Evolutionary conservation across 495 filamentous ascomycete genomes (phyloP).

Genomic region (Tricharina praecox): DNA sequence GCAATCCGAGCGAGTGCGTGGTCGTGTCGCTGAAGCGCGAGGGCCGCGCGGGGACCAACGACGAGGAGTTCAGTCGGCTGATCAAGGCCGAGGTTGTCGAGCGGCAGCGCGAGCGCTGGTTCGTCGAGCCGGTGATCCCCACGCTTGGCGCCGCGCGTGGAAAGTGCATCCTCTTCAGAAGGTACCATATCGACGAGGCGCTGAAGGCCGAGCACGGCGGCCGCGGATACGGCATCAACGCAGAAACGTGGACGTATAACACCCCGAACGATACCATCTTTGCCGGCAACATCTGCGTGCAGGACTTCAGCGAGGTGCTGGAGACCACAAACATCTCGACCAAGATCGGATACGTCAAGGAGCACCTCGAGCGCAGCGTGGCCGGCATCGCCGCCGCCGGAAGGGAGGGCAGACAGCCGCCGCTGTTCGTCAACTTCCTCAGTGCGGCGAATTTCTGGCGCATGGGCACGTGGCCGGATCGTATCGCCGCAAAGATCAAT

Average conservation of each 20-base stretch:
- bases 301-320: constrained; percentile 88
- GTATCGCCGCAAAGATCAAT: constrained; percentile 80
- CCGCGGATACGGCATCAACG: constrained; percentile 69
- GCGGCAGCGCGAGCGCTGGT: constrained; percentile 48
- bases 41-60: constrained; percentile 61
- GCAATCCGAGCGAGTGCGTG: constrained; percentile 62
- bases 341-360: constrained; percentile 57
- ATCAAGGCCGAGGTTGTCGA: constrained; percentile 53
- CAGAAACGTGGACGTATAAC: constrained; percentile 74
- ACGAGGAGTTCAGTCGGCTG: constrained; percentile 58
- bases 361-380: constrained; percentile 59
- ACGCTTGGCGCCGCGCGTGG: constrained; percentile 64
- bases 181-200: constrained; percentile 36
- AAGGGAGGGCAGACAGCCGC: constrained; percentile 29
- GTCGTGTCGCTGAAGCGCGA: constrained; percentile 86
- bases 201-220: constrained; percentile 34
- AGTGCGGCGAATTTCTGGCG: constrained; percentile 89
- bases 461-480: constrained; percentile 78
- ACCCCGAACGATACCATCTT: constrained; percentile 54
- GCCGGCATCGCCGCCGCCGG: constrained; percentile 26
- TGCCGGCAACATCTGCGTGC: constrained; percentile 63
- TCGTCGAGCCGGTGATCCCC: constrained; percentile 60
- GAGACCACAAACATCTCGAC: constrained; percentile 55
- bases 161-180: constrained; percentile 69
- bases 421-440: constrained; percentile 82